These are phyloP conservation scores for Trichoderma parareesei DNA, from an alignment of 495 filamentous ascomycete genomes.

Conservation along the genomic window DNA sequence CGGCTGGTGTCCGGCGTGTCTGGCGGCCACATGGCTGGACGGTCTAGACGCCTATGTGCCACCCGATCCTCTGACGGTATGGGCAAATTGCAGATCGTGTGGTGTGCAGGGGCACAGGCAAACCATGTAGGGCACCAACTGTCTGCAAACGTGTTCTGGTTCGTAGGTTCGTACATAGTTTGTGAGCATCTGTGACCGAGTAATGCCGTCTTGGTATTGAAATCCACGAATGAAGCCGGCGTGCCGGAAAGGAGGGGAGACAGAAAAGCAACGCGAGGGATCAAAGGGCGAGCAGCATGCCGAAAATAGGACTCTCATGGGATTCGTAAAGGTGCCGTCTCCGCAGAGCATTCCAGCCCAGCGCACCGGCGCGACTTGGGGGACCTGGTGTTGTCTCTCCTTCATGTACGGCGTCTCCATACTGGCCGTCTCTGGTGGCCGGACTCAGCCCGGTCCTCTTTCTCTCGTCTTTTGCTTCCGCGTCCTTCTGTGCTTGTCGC, in stretches of 20 bases:
- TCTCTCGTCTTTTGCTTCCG: background rate
- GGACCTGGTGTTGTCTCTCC: background rate
- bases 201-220: too few species aligned
- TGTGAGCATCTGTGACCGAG: too few species aligned
- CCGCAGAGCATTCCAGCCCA: constrained; percentile 1
- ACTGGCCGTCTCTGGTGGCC: background rate
- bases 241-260: background rate
- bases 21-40: constrained; percentile 5
- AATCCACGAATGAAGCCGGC: background rate
- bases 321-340: background rate
- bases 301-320: background rate
- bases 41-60: constrained; percentile 6
- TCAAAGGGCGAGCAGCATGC: background rate
- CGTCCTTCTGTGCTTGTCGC: background rate
- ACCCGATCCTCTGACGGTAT: background rate
- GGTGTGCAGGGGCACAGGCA: background rate
- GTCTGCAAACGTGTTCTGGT: background rate
- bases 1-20: background rate
- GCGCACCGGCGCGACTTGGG: background rate
- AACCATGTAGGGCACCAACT: background rate
- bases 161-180: background rate
- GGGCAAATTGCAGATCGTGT: background rate
- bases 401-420: background rate
- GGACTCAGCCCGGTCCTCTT: background rate
- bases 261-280: background rate